Evolutionary conservation across 192 early-diverging fungal genomes (phyloP), one percentile per base, ranked within the genome.

Genomic region (Spinellus fusiger): DNA sequence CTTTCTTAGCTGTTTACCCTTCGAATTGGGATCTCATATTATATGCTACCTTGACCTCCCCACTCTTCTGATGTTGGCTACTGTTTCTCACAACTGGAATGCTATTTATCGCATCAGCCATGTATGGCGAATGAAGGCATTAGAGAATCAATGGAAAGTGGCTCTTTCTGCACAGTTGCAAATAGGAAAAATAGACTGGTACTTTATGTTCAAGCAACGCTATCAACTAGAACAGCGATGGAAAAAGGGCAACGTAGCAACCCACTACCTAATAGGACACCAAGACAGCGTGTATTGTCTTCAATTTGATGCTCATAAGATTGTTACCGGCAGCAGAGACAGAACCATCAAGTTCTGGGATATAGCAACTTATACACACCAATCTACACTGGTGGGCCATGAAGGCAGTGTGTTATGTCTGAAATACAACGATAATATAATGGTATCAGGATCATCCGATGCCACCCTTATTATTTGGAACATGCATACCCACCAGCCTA

Each of bases 371-470:
- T 73, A 83, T 20, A 60, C 77, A 34, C 83, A 80, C 48, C 59
- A 75, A 1, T 77, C 80, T 34, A 91, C 86, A 1, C 66, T 94
- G 38, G 57, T 64, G 9, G 92, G 91, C 16, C 90, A 94, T 56
- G 77, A 80, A 4, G 79, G 76, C 2, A 85, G 82, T 4, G 91
- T 93, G 0, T 78, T 93, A 23, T 92, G 94, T 66, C 71, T 98
- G 33, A 92, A 96, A 61, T 96, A 91, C 73, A 88, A 96, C 61
- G 79, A 80, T 5, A 66, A 81, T 4, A 81, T 86, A 26, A 74
- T 91, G 68, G 85, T 96, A 4, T 89, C 90, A 0, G 96, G 96
- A 7, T 96, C 94, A 4, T 91, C 89, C 26, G 96, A 98, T 74
- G 76, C 75, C 0, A 91, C 85, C 5, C 79, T 96, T 20, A 91